Evolutionary conservation across 768 basidiomycete species (phyloP), one percentile per base, ranked within the genome.

Genomic region (Thelephora ganbajun): DNA sequence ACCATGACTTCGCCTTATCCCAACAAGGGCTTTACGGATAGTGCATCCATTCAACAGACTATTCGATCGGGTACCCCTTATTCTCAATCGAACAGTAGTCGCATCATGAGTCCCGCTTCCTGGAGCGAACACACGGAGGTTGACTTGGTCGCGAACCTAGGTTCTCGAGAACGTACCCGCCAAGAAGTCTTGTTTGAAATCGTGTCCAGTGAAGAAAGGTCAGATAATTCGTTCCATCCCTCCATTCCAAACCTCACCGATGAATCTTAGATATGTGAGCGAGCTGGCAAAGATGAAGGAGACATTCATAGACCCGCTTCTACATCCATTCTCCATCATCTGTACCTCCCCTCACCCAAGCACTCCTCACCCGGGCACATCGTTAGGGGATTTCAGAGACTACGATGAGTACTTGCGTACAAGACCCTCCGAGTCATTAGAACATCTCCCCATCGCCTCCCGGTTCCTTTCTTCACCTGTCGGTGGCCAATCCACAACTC

Each of bases 181-280:
- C 93, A 97, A 63, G 93, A 97, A 66, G 93, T 97, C 5, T 64
- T 97, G 22, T 96, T 90, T 70, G 93, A 97, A 68, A 97, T 97
- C 54, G 91, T 97, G 44, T 83, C 86, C 26, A 91, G 88, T 54
- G 93, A 97, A 66, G 91, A 97, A 63, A 79, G 92, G 88, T 89
- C 57, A 45, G 76, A 65, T 20, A 13, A 34, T 26, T 41, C 35
- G 47, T 47, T 45, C 13, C 43, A 45, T 9, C 36, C 33, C 51
- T 50, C 23, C 46, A 42, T 16, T 35, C 14, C 42, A 18, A 36
- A 35, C 46, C 59, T 47, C 56, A 51, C 49, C 37, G 13, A 49
- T 57, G 11, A 43, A 50, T 36, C 45, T 1, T 60, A 96, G 92
- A 78, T 97, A 97, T 59, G 90, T 97, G 33, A 76, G 76, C 56